Conservation (phyloP, 202 grass and related monocot species). For the Elaeis oleifera region DNA sequence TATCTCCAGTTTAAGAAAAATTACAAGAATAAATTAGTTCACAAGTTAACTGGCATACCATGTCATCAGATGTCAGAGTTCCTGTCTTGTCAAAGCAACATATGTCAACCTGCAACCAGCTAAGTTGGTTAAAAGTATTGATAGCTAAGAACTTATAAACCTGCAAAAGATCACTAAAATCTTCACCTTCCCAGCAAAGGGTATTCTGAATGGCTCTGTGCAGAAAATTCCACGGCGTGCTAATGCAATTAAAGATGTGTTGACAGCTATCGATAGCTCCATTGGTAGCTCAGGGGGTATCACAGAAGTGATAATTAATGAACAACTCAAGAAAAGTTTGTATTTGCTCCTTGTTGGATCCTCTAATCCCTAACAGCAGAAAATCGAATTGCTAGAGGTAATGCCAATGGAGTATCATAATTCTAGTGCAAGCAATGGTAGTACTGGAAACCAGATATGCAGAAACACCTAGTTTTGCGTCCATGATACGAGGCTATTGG, state of each 20-base stretch:
- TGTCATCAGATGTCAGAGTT: slow-evolving; percentile 97
- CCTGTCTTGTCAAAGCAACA: slow-evolving; percentile 99
- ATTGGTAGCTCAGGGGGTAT: slow-evolving; percentile 98
- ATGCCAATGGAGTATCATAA: slow-evolving; percentile 9
- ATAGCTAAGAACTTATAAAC: too few relatives aligned
- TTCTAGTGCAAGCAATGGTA: not conserved
- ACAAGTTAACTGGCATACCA: slow-evolving; percentile 42
- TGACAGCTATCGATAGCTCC: slow-evolving; percentile 98
- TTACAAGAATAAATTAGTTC: slow-evolving; percentile 2
- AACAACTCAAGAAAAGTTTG: slow-evolving; percentile 96
- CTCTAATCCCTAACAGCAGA: slow-evolving; percentile 64
- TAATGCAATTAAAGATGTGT: slow-evolving; percentile 97
- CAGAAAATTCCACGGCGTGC: slow-evolving; percentile 93
- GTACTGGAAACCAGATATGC: too few relatives aligned
- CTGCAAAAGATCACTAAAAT: too few relatives aligned
- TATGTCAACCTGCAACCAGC: slow-evolving; percentile 79
- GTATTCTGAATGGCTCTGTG: slow-evolving; percentile 98
- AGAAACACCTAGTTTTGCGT: too few relatives aligned
- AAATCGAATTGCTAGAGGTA: not conserved
- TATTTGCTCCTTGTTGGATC: slow-evolving; percentile 98
- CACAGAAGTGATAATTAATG: slow-evolving; percentile 96
- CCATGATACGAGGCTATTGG: too few relatives aligned
- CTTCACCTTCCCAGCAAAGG: slow-evolving; percentile 32
- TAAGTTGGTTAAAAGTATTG: slow-evolving; percentile 13
- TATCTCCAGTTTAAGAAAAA: slow-evolving; percentile 8